Conservation (phyloP, 164 flowering plant species). For the Vitis riparia region DNA sequence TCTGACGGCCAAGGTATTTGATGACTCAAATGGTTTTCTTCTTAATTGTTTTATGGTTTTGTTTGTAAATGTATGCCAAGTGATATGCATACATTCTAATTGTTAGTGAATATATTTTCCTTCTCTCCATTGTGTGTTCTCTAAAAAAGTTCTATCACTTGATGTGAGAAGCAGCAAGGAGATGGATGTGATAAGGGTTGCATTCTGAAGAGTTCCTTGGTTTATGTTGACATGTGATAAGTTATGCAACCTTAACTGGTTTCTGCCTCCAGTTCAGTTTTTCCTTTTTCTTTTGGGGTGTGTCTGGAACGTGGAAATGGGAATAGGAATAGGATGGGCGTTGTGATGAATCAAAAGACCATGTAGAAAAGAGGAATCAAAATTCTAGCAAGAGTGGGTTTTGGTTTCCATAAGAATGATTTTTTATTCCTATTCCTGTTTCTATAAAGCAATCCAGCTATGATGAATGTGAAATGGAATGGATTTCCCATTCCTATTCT, state of each 20-base stretch:
- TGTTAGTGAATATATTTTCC: not conserved
- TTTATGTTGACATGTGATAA: not conserved
- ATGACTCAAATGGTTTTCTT: not conserved
- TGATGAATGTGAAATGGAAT: too few relatives aligned
- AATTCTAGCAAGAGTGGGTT: too few relatives aligned
- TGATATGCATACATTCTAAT: too few relatives aligned
- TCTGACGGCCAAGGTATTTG: slow-evolving; percentile 65
- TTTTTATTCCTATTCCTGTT: too few relatives aligned
- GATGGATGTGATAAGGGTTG: not conserved
- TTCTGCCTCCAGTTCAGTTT: too few relatives aligned
- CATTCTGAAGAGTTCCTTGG: not conserved
- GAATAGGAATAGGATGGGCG: too few relatives aligned
- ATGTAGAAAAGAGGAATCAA: too few relatives aligned
- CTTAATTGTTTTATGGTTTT: too few relatives aligned
- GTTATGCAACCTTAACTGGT: not conserved
- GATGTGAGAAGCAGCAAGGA: not conserved
- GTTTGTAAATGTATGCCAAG: not conserved
- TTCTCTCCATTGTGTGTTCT: not conserved
- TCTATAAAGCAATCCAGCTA: too few relatives aligned
- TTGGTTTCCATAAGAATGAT: too few relatives aligned
- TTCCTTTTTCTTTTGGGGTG: not conserved
- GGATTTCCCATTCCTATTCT: too few relatives aligned
- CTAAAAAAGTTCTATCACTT: not conserved
- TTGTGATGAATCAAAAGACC: too few relatives aligned
- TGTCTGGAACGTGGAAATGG: not conserved